These are phyloP conservation scores for Ascochyta koolunga DNA, from an alignment of 2,329 filamentous ascomycete species.

Conservation along the genomic window DNA sequence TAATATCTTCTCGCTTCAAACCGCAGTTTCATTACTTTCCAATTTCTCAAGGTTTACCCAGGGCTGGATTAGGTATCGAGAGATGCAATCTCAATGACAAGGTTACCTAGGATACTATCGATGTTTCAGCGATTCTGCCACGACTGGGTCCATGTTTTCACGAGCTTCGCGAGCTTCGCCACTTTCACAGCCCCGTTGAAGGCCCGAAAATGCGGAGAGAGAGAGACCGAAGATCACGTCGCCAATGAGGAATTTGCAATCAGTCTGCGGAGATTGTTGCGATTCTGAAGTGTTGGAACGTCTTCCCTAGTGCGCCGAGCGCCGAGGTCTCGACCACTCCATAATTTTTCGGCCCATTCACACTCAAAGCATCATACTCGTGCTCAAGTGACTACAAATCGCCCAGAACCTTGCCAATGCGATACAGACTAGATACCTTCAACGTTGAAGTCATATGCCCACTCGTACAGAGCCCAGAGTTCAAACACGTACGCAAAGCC, in stretches of 20 bases:
- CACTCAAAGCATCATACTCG: background rate
- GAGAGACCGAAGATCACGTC: background rate
- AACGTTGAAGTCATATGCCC: background rate
- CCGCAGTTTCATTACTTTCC: too few relatives aligned
- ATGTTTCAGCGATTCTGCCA: too few relatives aligned
- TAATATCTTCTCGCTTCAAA: too few relatives aligned
- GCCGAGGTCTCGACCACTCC: background rate
- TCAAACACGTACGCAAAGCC: constrained; percentile 9
- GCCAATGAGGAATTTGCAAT: background rate
- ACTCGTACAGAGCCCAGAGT: background rate
- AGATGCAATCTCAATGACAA: too few relatives aligned
- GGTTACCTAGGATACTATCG: too few relatives aligned
- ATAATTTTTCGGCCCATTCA: background rate
- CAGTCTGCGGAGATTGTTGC: background rate
- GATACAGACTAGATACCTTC: background rate
- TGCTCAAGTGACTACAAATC: background rate
- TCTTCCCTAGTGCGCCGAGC: background rate
- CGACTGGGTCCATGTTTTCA: background rate
- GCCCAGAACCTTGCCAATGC: background rate
- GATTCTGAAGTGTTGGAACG: background rate
- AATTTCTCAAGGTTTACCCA: too few relatives aligned
- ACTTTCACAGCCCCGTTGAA: background rate
- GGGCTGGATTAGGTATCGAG: too few relatives aligned
- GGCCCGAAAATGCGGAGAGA: constrained; percentile 1
- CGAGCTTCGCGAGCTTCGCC: constrained; percentile 12